Evolutionary conservation across 1,284 basidiomycete species (phyloP).

Genomic region (Veloboletus limbatus): DNA sequence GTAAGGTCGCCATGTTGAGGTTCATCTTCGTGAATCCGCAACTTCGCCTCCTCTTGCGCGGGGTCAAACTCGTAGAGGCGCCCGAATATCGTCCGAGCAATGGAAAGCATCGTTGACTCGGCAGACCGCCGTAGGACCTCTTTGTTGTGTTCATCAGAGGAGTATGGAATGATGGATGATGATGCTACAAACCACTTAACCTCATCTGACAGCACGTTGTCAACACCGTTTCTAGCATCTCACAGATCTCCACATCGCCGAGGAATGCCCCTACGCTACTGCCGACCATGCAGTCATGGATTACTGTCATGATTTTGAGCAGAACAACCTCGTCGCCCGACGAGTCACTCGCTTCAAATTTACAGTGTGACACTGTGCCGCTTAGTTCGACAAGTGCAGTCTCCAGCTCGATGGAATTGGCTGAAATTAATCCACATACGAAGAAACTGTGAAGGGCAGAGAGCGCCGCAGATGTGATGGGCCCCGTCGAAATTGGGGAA

Average conservation of each 20-base stretch:
- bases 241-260: constrained; percentile 94
- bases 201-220: constrained; percentile 98
- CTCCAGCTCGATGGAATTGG: constrained; percentile 51
- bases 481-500: constrained; percentile 90
- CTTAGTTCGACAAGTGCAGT: constrained; percentile 82
- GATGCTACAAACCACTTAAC: constrained; percentile 72
- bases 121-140: constrained; percentile 91
- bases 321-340: constrained; percentile 96
- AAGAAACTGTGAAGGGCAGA: constrained; percentile 88
- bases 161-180: constrained; percentile 11
- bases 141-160: constrained; percentile 34
- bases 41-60: constrained; percentile 62
- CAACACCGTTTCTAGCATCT: constrained; percentile 97
- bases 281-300: constrained; percentile 80
- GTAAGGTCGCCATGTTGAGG: constrained; percentile 54
- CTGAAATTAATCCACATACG: constrained; percentile 68
- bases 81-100: constrained; percentile 81
- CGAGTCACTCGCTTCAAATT: constrained; percentile 96
- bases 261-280: constrained; percentile 60
- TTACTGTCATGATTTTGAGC: constrained; percentile 88
- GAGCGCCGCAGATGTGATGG: constrained; percentile 89
- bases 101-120: constrained; percentile 87
- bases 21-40: constrained; percentile 48
- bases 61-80: constrained; percentile 71
- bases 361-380: constrained; percentile 90